Conservation (phyloP, 2,329 filamentous ascomycete genomes). For the Fusarium robinianum region DNA sequence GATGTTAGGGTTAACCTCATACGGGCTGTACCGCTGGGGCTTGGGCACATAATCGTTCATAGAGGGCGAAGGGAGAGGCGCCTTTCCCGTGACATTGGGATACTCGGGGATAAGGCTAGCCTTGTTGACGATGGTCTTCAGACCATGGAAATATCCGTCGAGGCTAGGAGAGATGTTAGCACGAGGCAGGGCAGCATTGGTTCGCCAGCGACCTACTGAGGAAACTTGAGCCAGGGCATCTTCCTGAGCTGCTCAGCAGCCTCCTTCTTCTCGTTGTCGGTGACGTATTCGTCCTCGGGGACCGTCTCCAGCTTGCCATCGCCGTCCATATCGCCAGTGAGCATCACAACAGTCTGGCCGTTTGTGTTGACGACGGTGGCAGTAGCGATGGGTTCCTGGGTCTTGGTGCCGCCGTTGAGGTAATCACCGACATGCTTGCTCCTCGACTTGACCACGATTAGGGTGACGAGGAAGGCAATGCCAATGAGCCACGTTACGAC, state of each 20-base stretch:
- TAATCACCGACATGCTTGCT: constrained; percentile 35
- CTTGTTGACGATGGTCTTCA: constrained; percentile 69
- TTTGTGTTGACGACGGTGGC: constrained; percentile 35
- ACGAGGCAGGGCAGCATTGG: background rate
- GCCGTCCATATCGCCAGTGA: constrained; percentile 38
- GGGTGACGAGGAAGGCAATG: constrained; percentile 46
- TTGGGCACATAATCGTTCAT: constrained; percentile 47
- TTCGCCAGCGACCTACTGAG: constrained; percentile 39
- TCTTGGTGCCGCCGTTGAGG: constrained; percentile 28
- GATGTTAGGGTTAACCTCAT: constrained; percentile 63
- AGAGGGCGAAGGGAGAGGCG: constrained; percentile 41
- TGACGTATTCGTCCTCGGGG: constrained; percentile 34
- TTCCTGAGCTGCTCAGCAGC: constrained; percentile 38
- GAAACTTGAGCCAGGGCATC: constrained; percentile 49
- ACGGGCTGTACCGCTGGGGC: constrained; percentile 66
- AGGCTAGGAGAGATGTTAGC: constrained; percentile 58
- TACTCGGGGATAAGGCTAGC: constrained; percentile 74
- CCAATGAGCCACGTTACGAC: constrained; percentile 56
- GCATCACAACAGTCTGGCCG: constrained; percentile 37
- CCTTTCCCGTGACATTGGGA: constrained; percentile 52
- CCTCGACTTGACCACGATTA: constrained; percentile 47
- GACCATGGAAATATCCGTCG: constrained; percentile 77
- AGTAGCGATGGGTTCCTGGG: constrained; percentile 32
- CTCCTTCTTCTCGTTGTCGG: constrained; percentile 38
- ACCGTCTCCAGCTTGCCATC: constrained; percentile 35